Evolutionary conservation across 805 yeast genomes (phyloP), one percentile per base, ranked within the genome.

Genomic region (Barnettozyma wickerhamii): DNA sequence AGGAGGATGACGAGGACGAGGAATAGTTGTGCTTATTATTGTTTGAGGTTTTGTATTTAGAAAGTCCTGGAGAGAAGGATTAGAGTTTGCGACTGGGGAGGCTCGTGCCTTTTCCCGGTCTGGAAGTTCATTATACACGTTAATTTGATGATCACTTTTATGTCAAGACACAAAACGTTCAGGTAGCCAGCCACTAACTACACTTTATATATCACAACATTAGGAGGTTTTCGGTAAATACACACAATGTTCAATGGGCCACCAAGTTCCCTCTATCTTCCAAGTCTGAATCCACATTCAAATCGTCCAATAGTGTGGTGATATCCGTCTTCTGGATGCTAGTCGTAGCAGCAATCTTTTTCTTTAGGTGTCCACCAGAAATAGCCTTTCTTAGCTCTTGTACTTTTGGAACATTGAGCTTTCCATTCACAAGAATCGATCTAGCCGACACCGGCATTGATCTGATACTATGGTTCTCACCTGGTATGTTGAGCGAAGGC

Each of bases 361-460:
- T 30, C 23, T 46, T 24, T 0, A 49, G 37, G 2, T 39, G 33
- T 5, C 19, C 18, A 4, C 59, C 59, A 1, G 53, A 47, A 13
- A 56, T 47, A 7, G 52, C 58, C 29, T 51, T 47, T 23, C 59
- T 46, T 20, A 56, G 40, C 26, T 56, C 56, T 26, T 50, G 47
- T 7, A 56, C 58, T 30, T 49, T 55, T 31, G 61, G 61, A 7
- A 45, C 48, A 17, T 48, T 44, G 15, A 52, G 32, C 18, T 45
- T 55, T 7, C 52, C 51, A 33, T 41, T 41, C 38, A 47, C 40
- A 30, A 56, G 14, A 14, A 52, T 19, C 0, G 60, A 51, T 48
- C 60, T 52, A 1, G 56, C 56, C 10, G 59, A 53, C 7, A 51
- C 24, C 29, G 59, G 61, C n/a, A 49, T 52, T 3, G 59, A 55